Base-by-base conservation (phyloP, 208 protist species). In the Leishmania braziliensis region DNA sequence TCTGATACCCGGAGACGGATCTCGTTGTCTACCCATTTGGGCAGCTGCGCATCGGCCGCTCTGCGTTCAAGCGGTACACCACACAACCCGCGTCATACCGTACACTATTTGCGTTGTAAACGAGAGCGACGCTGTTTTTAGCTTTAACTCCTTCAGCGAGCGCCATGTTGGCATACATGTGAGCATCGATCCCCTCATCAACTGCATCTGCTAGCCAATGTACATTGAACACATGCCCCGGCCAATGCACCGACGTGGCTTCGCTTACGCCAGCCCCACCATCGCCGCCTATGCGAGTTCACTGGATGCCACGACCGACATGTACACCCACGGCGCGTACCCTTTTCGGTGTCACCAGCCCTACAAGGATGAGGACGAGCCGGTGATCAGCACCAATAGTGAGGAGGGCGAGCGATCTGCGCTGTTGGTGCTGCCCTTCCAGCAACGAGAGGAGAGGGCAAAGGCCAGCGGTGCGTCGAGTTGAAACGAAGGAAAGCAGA, bases 91-190 rank as follows among this genome's bases (percentile, higher is more conserved):
- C 23, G 88, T 86, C 12, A 77, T 97, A 33, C 92, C 94, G 16
- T 88, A 90, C 69, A 95, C 90, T 18, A 95, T 95, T 73, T 90
- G 94, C 66, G 88, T 96, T 3, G 94, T 96, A n/a, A 97, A 97
- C 74, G 92, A 97, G 77, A 94, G 88, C 73, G 94, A 97, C 78
- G 90, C 86, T 5, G 92, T 97, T n/a, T 90, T 90, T 3, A 83
- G 89, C 26, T 90, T 93, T 68, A 85, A 81, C 53, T 51, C 95
- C 50, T 85, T 89, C 33, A 82, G 87, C n/a, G 91, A 88, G 29
- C 84, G 89, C 46, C 92, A 97, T 79, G 90, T 96, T 48, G 94
- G 94, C 9, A 84, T 90, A 66, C 91, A 97, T 71, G 92, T 97
- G 65, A 87, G 90, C 80, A 90, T 97, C 76, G 92, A 95, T 69